A percentile compares a stretch with the other conserved stretches of the same genome.
Evolutionary conservation across 2,329 filamentous ascomycete genomes (phyloP).

Genomic region (Fusarium sp.): DNA sequence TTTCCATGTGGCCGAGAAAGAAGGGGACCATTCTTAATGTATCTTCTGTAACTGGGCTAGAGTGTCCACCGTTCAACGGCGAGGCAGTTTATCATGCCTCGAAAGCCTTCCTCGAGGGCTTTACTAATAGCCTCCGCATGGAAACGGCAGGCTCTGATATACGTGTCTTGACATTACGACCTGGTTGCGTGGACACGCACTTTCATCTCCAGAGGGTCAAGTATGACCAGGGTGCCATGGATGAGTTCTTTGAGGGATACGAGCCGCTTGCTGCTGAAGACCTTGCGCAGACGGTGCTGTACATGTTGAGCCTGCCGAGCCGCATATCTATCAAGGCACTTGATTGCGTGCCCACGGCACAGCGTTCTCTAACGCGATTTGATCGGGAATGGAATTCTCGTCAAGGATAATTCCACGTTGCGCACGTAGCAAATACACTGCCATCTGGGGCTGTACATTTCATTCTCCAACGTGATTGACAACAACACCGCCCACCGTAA

Average conservation of each 20-base stretch:
- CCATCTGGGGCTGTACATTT: too few relatives aligned
- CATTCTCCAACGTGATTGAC: too few relatives aligned
- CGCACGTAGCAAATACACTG: too few relatives aligned
- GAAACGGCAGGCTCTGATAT: conserved; percentile 20
- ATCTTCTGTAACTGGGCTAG: conserved; percentile 11
- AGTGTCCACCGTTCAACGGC: conserved; percentile 15
- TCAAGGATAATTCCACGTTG: background rate
- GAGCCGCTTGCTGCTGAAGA: conserved; percentile 18
- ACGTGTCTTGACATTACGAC: conserved; percentile 14
- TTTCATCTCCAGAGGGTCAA: conserved; percentile 27
- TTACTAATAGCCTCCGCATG: conserved; percentile 9
- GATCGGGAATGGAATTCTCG: background rate
- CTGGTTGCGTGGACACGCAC: conserved; percentile 21
- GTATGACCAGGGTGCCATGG: conserved; percentile 9
- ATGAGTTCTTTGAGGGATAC: conserved; percentile 22
- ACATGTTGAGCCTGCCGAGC: conserved; percentile 21
- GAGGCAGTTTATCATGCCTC: conserved; percentile 25
- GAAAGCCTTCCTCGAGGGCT: conserved; percentile 18
- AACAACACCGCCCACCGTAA: too few relatives aligned
- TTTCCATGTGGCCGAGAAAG: conserved; percentile 12
- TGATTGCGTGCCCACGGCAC: conserved; percentile 24
- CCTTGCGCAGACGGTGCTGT: conserved; percentile 15
- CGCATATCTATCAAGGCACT: conserved; percentile 25
- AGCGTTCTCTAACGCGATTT: background rate
- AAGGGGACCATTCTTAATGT: conserved; percentile 24